Evolutionary conservation across 164 flowering plant genomes (phyloP).

Genomic region (Paratinospora sagittata): DNA sequence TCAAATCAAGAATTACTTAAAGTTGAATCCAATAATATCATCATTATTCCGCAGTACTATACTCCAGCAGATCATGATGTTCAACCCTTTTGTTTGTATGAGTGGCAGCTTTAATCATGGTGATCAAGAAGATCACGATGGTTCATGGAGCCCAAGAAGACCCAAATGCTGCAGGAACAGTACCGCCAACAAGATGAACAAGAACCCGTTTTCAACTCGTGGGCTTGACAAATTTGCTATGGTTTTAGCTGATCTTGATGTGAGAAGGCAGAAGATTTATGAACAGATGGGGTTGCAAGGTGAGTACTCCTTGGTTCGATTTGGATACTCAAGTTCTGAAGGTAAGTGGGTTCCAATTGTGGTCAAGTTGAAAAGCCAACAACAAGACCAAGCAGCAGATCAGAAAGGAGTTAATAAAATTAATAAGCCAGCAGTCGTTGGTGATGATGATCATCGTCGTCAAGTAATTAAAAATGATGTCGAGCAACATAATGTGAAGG

Average conservation of each 20-base stretch:
- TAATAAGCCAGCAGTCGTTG: neutral
- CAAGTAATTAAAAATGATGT: too few species aligned
- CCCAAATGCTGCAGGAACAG: neutral
- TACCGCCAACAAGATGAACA: slow-evolving; percentile 7
- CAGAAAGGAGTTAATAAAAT: neutral
- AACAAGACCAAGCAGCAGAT: too few species aligned
- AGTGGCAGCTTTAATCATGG: neutral
- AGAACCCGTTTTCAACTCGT: too few species aligned
- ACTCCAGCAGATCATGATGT: neutral
- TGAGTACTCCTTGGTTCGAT: slow-evolving; percentile 33
- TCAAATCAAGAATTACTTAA: too few species aligned
- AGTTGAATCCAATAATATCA: neutral
- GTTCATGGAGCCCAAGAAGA: neutral
- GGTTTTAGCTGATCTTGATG: slow-evolving; percentile 51
- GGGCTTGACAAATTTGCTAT: too few species aligned
- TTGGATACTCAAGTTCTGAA: slow-evolving; percentile 34
- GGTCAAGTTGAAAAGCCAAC: slow-evolving; percentile 27
- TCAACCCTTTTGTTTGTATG: neutral
- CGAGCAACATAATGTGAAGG: neutral
- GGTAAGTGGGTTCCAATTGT: slow-evolving; percentile 36
- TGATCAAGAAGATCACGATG: neutral
- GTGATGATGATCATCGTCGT: too few species aligned
- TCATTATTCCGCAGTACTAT: neutral
- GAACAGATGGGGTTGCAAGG: slow-evolving; percentile 27
- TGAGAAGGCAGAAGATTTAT: slow-evolving; percentile 39